A percentile compares a stretch with the other conserved stretches of the same genome.
phyloP scores from a whole-genome alignment of 345 rosid species.

The Alliaria petiolata region DNA sequence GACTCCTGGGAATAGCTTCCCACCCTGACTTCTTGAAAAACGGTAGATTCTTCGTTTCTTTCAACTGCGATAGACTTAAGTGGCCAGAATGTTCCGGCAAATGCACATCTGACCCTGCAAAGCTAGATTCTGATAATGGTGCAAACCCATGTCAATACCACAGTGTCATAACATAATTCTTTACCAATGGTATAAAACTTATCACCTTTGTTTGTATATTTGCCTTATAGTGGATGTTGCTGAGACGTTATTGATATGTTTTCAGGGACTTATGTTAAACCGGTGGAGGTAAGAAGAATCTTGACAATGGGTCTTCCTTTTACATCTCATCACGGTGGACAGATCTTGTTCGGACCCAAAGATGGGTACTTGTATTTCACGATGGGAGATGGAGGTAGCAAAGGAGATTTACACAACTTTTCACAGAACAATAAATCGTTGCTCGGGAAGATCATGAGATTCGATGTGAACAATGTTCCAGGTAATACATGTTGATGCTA shows the following conservation, averaged over 20 bases:
- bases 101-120: conserved; percentile 84
- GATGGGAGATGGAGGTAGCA: conserved; percentile 46
- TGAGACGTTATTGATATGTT: background rate
- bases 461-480: conserved; percentile 42
- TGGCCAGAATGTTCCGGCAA: conserved; percentile 68
- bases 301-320: conserved; percentile 53
- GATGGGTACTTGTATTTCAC: conserved; percentile 54
- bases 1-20: conserved; percentile 74
- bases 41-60: conserved; percentile 74
- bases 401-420: conserved; percentile 42
- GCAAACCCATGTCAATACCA: conserved; percentile 71
- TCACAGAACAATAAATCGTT: conserved; percentile 53
- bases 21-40: conserved; percentile 63
- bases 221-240: background rate
- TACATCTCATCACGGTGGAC: conserved; percentile 42
- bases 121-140: conserved; percentile 50
- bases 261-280: conserved; percentile 30
- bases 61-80: conserved; percentile 65
- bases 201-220: conserved; percentile 31
- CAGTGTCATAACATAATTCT: conserved; percentile 66
- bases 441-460: conserved; percentile 56
- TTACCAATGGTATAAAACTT: conserved; percentile 46
- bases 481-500: too few relatives aligned
- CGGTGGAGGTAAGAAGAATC: conserved; percentile 44
- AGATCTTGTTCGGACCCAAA: conserved; percentile 53